Evolutionary conservation across 768 basidiomycete species (phyloP).

Genomic region (Austroboletus eburneus): DNA sequence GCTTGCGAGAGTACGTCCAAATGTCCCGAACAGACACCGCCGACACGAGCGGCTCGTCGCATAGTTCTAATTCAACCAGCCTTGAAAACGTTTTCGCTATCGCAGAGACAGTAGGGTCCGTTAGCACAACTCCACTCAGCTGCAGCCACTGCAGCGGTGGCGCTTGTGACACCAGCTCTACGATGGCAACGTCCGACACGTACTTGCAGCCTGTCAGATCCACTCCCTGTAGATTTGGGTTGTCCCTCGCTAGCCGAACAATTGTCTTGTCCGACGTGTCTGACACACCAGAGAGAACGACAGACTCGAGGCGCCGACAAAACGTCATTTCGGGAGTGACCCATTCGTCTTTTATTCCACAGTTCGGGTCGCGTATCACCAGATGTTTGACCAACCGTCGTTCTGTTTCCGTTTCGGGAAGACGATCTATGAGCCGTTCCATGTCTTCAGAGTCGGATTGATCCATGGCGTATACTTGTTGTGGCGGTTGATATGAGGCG

Average conservation of each 20-base stretch:
- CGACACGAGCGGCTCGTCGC: conserved; percentile 63
- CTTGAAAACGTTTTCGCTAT: conserved; percentile 72
- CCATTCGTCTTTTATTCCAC: conserved; percentile 51
- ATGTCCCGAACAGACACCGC: conserved; percentile 70
- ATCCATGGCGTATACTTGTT: conserved; percentile 16
- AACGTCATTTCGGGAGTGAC: conserved; percentile 52
- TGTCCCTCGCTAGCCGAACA: conserved; percentile 54
- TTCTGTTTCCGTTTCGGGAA: conserved; percentile 56
- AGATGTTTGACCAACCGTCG: conserved; percentile 59
- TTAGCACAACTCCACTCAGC: conserved; percentile 63
- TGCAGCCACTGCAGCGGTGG: conserved; percentile 71
- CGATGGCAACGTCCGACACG: conserved; percentile 75
- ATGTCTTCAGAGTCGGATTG: conserved; percentile 41
- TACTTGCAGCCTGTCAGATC: conserved; percentile 71
- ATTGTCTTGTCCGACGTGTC: conserved; percentile 69
- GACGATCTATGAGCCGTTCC: conserved; percentile 55
- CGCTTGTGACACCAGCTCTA: conserved; percentile 65
- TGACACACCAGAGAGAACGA: conserved; percentile 63
- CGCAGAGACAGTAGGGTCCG: conserved; percentile 56
- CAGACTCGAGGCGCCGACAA: conserved; percentile 65
- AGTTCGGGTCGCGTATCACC: conserved; percentile 41
- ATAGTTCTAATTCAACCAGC: conserved; percentile 80
- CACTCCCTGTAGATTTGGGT: conserved; percentile 66
- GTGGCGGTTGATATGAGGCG: not conserved
- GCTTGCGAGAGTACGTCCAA: conserved; percentile 75